phyloP scores from a whole-genome alignment of 2,329 filamentous ascomycete species.

The Parastagonospora nodorum region DNA sequence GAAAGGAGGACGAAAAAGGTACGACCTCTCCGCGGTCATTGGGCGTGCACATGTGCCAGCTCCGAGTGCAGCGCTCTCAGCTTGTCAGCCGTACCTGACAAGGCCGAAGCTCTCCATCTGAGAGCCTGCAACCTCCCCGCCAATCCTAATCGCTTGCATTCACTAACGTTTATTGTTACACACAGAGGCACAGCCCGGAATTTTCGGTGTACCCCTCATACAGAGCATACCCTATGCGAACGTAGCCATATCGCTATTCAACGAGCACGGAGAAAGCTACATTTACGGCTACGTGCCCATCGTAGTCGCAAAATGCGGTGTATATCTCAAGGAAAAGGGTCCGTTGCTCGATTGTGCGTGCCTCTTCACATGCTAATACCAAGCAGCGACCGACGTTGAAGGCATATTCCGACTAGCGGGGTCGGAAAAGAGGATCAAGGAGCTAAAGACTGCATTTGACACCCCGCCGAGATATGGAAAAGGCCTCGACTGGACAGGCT shows the following conservation, averaged over 20 bases:
- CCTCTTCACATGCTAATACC: slow-evolving; percentile 23
- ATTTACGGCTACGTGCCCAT: slow-evolving; percentile 99
- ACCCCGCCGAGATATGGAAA: slow-evolving; percentile 90
- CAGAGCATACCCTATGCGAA: slow-evolving; percentile 97
- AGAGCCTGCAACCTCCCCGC: slow-evolving; percentile 22
- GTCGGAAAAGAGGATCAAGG: slow-evolving; percentile 97
- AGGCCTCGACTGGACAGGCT: slow-evolving; percentile 94
- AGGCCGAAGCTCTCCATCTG: slow-evolving; percentile 19
- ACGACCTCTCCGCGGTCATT: slow-evolving; percentile 23
- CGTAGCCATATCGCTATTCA: slow-evolving; percentile 93
- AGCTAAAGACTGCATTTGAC: slow-evolving; percentile 88
- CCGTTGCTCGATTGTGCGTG: slow-evolving; percentile 14
- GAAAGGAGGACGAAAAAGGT: slow-evolving; percentile 69
- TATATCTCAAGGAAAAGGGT: slow-evolving; percentile 98
- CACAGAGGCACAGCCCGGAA: slow-evolving; percentile 65
- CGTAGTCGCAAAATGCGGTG: slow-evolving; percentile 96
- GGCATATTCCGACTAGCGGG: slow-evolving; percentile 96
- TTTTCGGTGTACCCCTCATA: slow-evolving; percentile 91
- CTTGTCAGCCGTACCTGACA: slow-evolving; percentile 11
- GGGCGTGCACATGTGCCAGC: slow-evolving; percentile 2
- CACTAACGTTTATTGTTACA: slow-evolving; percentile 25
- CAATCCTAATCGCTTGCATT: slow-evolving; percentile 16
- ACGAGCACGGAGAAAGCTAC: slow-evolving; percentile 90
- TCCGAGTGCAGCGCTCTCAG: slow-evolving; percentile 4
- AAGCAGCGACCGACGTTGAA: slow-evolving; percentile 84